phyloP scores from a whole-genome alignment of 1,284 basidiomycete genomes.

The Ceratobasidium theobromae region DNA sequence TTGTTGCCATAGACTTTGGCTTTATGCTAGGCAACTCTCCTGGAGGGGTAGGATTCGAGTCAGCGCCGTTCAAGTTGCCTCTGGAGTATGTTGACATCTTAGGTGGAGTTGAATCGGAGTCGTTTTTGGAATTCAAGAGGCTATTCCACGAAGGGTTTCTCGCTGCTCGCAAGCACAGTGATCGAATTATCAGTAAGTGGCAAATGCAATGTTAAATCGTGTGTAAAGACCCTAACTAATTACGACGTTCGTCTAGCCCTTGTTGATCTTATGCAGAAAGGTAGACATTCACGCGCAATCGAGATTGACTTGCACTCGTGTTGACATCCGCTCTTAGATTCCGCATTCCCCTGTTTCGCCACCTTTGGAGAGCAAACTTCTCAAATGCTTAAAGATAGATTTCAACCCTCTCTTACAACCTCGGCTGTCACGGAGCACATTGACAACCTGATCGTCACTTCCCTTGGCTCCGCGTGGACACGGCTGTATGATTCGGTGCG shows the following conservation, averaged over 20 bases:
- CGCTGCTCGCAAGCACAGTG: constrained; percentile 92
- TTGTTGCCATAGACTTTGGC: constrained; percentile 77
- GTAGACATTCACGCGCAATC: constrained; percentile 46
- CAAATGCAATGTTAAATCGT: neutral
- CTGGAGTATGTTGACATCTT: constrained; percentile 92
- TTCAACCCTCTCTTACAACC: constrained; percentile 89
- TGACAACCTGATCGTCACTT: constrained; percentile 83
- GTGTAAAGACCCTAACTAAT: neutral
- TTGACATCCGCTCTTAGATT: constrained; percentile 58
- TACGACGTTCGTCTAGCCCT: constrained; percentile 56
- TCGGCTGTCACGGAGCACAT: constrained; percentile 86
- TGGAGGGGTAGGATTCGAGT: constrained; percentile 97
- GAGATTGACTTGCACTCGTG: neutral
- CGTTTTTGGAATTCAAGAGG: constrained; percentile 82
- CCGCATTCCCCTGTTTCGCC: constrained; percentile 88
- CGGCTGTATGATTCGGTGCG: constrained; percentile 86
- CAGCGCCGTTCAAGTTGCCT: constrained; percentile 96
- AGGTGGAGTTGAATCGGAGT: constrained; percentile 77
- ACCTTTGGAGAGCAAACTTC: constrained; percentile 91
- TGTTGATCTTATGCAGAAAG: constrained; percentile 96
- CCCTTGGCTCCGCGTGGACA: constrained; percentile 90
- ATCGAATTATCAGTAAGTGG: constrained; percentile 87
- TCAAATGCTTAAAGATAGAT: constrained; percentile 83
- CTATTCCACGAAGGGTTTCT: constrained; percentile 94
- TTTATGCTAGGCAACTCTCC: constrained; percentile 98